phyloP scores from a whole-genome alignment of 2,329 filamentous ascomycete species.

The Penicillium sp. region DNA sequence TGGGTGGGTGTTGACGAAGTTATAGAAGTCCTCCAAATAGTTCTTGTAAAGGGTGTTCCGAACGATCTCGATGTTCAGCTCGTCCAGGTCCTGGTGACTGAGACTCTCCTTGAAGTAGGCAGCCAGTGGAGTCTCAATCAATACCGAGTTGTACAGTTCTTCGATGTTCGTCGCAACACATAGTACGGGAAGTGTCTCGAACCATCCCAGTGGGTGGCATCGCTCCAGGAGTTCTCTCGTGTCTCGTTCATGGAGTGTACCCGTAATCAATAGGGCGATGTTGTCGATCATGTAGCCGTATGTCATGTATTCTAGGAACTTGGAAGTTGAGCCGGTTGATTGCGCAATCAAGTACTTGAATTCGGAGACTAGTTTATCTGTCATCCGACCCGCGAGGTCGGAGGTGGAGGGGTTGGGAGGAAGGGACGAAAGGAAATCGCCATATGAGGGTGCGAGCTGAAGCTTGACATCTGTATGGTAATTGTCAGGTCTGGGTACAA shows the following conservation, averaged over 20 bases:
- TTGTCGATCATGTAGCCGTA: slow-evolving; percentile 99
- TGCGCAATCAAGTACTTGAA: slow-evolving; percentile 96
- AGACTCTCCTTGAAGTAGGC: slow-evolving; percentile 97
- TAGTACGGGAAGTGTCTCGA: slow-evolving; percentile 97
- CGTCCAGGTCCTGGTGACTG: slow-evolving; percentile 93
- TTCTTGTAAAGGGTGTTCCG: slow-evolving; percentile 99
- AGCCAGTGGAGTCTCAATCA: slow-evolving; percentile 93
- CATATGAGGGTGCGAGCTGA: slow-evolving; percentile 92
- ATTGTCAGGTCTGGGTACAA: slow-evolving; percentile 5
- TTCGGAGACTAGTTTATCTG: slow-evolving; percentile 95
- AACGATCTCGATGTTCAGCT: slow-evolving; percentile 98
- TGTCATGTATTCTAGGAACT: slow-evolving; percentile 96
- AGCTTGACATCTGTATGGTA: slow-evolving; percentile 78
- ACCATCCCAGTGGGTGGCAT: slow-evolving; percentile 97
- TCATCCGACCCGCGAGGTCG: slow-evolving; percentile 87
- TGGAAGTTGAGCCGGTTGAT: slow-evolving; percentile 81
- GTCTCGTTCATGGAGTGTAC: slow-evolving; percentile 94
- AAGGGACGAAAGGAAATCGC: slow-evolving; percentile 89
- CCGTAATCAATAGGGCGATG: slow-evolving; percentile 93
- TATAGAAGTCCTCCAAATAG: slow-evolving; percentile 95
- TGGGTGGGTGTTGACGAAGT: slow-evolving; percentile 84
- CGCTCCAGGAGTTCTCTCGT: slow-evolving; percentile 91
- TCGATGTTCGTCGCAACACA: slow-evolving; percentile 98
- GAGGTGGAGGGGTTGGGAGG: slow-evolving; percentile 97
- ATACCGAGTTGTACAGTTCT: slow-evolving; percentile 95